These are phyloP conservation scores for Silene latifolia DNA, from an alignment of 148 eudicot genomes.

Conservation along the genomic window DNA sequence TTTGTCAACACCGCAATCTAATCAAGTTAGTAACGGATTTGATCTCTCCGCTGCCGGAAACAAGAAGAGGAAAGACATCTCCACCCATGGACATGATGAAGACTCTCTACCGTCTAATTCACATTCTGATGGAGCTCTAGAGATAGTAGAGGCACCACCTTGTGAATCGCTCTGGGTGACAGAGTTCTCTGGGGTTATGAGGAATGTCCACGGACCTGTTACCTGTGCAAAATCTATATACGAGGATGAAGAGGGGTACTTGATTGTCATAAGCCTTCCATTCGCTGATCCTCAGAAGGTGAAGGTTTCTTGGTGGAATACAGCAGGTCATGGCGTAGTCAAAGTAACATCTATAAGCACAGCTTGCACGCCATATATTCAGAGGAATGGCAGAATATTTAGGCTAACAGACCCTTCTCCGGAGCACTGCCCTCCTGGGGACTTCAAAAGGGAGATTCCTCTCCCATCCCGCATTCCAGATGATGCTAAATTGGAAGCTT, in stretches of 20 bases:
- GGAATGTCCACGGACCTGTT: conserved; percentile 59
- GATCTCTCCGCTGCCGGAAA: conserved; percentile 40
- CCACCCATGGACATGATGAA: conserved; percentile 45
- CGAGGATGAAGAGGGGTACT: conserved; percentile 71
- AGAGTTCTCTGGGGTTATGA: conserved; percentile 77
- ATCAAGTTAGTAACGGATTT: conserved; percentile 40
- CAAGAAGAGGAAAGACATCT: conserved; percentile 58
- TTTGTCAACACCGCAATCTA: conserved; percentile 50
- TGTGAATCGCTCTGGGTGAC: conserved; percentile 49
- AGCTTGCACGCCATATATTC: conserved; percentile 50
- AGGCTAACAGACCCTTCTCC: conserved; percentile 69
- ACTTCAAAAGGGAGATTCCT: conserved; percentile 63
- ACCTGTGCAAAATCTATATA: conserved; percentile 72
- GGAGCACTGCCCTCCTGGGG: conserved; percentile 81
- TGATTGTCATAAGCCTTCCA: conserved; percentile 57
- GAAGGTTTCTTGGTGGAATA: conserved; percentile 79
- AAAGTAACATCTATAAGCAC: conserved; percentile 65
- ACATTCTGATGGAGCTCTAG: conserved; percentile 31
- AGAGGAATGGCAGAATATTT: conserved; percentile 56
- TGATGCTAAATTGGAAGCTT: conserved; percentile 78
- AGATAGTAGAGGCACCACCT: conserved; percentile 34
- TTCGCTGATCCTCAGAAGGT: conserved; percentile 64
- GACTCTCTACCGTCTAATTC: conserved; percentile 34
- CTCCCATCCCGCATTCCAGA: conserved; percentile 71
- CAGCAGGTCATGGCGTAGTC: conserved; percentile 57